phyloP scores from a whole-genome alignment of 495 filamentous ascomycete genomes.

The Tuber melanosporum region DNA sequence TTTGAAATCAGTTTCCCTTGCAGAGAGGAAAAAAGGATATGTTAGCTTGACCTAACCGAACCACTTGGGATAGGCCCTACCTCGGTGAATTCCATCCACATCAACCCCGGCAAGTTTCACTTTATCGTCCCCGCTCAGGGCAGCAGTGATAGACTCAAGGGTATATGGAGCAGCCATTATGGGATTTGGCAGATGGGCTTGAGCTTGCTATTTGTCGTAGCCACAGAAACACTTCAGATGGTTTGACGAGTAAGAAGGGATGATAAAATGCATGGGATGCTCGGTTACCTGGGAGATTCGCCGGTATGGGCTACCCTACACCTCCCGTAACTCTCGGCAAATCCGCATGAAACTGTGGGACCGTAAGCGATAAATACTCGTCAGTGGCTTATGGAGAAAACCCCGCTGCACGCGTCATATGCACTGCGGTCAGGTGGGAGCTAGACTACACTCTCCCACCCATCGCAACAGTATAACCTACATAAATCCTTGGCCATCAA shows the following conservation, averaged over 20 bases:
- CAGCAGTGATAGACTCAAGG: constrained; percentile 54
- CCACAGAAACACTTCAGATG: neutral
- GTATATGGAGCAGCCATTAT: constrained; percentile 43
- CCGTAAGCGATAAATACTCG: neutral
- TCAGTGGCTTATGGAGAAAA: neutral
- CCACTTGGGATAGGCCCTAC: constrained; percentile 16
- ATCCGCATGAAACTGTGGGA: neutral
- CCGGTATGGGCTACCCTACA: neutral
- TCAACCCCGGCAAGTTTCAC: constrained; percentile 92
- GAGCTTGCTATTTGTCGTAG: neutral
- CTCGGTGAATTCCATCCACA: constrained; percentile 82
- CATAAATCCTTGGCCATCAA: no score
- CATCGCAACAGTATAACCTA: no score
- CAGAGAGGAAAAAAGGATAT: neutral
- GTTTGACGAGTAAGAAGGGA: neutral
- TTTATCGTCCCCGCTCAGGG: constrained; percentile 67
- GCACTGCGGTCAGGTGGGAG: no score
- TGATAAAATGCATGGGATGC: neutral
- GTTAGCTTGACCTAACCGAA: neutral
- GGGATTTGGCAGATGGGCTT: neutral
- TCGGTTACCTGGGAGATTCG: neutral
- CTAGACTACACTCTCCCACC: no score
- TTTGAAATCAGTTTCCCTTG: constrained; percentile 83
- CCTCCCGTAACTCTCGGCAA: neutral
- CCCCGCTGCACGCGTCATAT: neutral